These are phyloP conservation scores for Helicostylum pulchrum DNA, from an alignment of 192 early-diverging fungal species.

Conservation along the genomic window DNA sequence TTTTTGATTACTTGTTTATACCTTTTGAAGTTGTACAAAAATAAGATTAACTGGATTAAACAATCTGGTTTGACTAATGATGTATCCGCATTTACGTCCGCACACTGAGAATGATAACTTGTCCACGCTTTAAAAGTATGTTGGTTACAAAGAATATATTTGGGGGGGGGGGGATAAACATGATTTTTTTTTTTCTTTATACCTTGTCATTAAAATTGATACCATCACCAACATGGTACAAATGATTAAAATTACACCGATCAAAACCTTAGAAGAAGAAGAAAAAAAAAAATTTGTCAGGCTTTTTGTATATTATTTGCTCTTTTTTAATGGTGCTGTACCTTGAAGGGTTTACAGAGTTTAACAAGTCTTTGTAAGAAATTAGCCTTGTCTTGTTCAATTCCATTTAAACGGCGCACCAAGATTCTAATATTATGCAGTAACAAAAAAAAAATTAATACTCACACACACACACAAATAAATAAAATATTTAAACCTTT, in stretches of 20 bases:
- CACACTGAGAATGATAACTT: conserved; percentile 46
- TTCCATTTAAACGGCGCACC: conserved; percentile 17
- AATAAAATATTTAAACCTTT: conserved; percentile 8
- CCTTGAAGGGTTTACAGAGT: conserved; percentile 30
- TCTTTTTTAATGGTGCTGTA: background rate
- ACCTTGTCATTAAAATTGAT: conserved; percentile 36
- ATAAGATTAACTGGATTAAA: conserved; percentile 54
- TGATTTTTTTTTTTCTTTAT: background rate
- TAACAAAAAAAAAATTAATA: background rate
- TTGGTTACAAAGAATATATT: too few relatives aligned
- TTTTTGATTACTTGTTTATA: conserved; percentile 16
- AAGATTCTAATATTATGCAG: conserved; percentile 22
- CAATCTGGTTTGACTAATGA: conserved; percentile 39
- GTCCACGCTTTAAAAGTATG: conserved; percentile 37
- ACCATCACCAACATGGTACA: conserved; percentile 23
- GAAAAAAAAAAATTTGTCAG: too few relatives aligned
- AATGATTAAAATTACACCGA: conserved; percentile 24
- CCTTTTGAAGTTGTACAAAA: conserved; percentile 44
- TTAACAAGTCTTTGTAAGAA: conserved; percentile 11
- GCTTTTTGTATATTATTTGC: too few relatives aligned
- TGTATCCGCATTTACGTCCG: conserved; percentile 52
- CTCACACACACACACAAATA: background rate
- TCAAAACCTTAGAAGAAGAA: conserved; percentile 6
- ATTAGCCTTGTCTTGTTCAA: conserved; percentile 24
- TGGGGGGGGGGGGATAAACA: too few relatives aligned